Conservation (phyloP, 202 grass and related monocot genomes). For the Saccharum hybrid region DNA sequence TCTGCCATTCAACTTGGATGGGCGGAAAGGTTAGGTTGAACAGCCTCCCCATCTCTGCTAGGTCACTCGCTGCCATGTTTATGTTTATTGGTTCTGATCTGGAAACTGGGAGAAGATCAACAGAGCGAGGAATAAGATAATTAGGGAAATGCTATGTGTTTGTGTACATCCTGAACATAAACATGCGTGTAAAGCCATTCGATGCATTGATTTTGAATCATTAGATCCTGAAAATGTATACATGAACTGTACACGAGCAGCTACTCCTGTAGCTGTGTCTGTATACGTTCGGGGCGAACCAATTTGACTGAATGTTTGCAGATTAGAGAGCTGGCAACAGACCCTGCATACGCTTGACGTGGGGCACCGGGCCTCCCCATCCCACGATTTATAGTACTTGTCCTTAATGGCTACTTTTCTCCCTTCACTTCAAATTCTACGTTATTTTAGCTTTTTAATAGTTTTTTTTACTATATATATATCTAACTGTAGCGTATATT, state of each 20-base stretch:
- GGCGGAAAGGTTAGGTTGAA: neutral
- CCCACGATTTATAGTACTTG: no score
- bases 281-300: neutral
- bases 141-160: neutral
- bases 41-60: constrained; percentile 6
- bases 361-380: no score
- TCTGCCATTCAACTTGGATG: neutral
- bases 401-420: no score
- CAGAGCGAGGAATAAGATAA: neutral
- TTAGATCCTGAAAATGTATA: neutral
- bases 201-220: neutral
- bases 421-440: no score
- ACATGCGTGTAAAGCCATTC: neutral
- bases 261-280: neutral
- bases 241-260: neutral
- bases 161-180: neutral
- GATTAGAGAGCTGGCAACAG: no score
- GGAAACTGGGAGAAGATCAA: neutral
- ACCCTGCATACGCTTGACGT: no score
- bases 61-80: neutral
- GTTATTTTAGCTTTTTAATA: no score
- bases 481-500: no score
- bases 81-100: neutral
- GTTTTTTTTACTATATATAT: no score
- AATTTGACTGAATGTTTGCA: neutral